Conservation (phyloP, 805 yeast genomes). For the Cyberlindnera bimundalis region DNA sequence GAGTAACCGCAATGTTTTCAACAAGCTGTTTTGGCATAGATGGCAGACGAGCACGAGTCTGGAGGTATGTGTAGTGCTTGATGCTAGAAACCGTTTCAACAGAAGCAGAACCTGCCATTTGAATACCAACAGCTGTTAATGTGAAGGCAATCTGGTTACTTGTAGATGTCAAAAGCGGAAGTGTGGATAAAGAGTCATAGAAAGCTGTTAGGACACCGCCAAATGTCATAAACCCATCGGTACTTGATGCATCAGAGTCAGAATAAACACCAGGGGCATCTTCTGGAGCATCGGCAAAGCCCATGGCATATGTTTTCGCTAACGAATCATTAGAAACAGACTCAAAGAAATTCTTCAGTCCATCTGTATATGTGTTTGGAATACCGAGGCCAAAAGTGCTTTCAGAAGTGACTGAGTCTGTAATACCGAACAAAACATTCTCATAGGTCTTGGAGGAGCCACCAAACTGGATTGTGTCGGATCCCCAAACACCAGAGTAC, state of each 20-base stretch:
- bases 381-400: slow-evolving; percentile 11
- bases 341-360: slow-evolving; percentile 8
- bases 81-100: slow-evolving; percentile 10
- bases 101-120: background rate
- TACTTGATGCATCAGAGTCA: slow-evolving; percentile 1
- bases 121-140: slow-evolving; percentile 11
- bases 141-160: slow-evolving; percentile 10
- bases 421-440: slow-evolving; percentile 12
- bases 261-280: slow-evolving; percentile 12
- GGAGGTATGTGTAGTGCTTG: slow-evolving; percentile 10
- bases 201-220: slow-evolving; percentile 14
- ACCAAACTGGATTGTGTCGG: slow-evolving; percentile 8
- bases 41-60: slow-evolving; percentile 9
- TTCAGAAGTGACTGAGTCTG: slow-evolving; percentile 4
- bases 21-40: slow-evolving; percentile 12
- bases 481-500: slow-evolving; percentile 12
- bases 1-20: slow-evolving; percentile 6
- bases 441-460: slow-evolving; percentile 5
- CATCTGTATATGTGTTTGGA: slow-evolving; percentile 6
- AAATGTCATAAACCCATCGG: slow-evolving; percentile 10
- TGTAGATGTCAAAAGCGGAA: slow-evolving; percentile 9
- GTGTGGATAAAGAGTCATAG: slow-evolving; percentile 10
- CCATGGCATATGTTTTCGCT: slow-evolving; percentile 8
- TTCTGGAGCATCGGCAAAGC: slow-evolving; percentile 11
- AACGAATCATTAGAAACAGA: background rate